Base-by-base conservation (phyloP, 2,329 filamentous ascomycete species). In the Gliomastix tumulicola region DNA sequence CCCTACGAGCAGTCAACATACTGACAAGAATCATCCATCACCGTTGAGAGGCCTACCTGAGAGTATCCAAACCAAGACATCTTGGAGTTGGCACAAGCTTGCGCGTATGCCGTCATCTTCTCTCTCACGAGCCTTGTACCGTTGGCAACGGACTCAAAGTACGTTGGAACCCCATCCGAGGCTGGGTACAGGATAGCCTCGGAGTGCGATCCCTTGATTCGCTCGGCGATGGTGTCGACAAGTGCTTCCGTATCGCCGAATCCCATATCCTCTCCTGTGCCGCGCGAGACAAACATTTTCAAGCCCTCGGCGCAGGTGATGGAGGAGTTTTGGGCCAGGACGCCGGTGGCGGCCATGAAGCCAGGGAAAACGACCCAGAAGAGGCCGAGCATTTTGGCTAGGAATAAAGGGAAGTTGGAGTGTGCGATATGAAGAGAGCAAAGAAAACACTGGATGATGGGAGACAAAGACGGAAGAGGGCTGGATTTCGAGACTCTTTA, bases 1-100 rank as follows among this genome's bases (percentile, higher is more conserved):
- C 49, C 49, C 49, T 52, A 16, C 25, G 13, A 12, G 7, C 16
- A 7, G 31, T 33, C 18, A 28, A 15, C 13, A 20, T 35, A 17
- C 17, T 19, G 6, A 7, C 11, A 8, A 15, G 7, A 17, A 15
- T 12, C 7, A 34, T 4, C 20, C 11, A 7, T 20, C 12, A 6
- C 5, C 9, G 20, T 8, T 19, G 15, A 27, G 17, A 16, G 9
- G 23, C 13, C 12, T 38, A 38, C 36, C 30, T 38, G 36, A 9
- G 36, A 38, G 21, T 38, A 38, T 17, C 36, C 36, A 19, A 38
- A 21, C 30, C 19, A 33, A n/a, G 36, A 30, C 19, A 38, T 34
- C 36, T 38, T 38, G 13, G 31, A 27, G 20, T 34, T 23, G 8
- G 36, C 30, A 15, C 36, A 38, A 12, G 36, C 36, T 31, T 18